These are phyloP conservation scores for Psilocybe sp. DNA, from an alignment of 768 basidiomycete species.

Conservation along the genomic window DNA sequence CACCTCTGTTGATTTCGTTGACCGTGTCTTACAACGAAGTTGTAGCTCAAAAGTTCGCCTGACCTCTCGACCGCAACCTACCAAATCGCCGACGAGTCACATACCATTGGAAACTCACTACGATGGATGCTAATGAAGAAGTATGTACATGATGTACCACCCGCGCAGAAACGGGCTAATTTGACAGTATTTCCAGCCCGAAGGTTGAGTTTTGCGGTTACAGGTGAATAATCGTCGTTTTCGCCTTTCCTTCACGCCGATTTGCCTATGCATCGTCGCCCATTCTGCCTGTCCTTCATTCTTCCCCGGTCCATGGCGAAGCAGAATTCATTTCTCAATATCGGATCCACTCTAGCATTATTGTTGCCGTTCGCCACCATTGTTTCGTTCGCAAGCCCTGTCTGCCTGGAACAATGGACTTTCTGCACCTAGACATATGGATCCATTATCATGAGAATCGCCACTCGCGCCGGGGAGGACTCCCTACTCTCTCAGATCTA, in stretches of 20 bases:
- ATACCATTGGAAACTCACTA: slow-evolving; percentile 93
- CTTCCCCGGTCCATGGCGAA: too few relatives aligned
- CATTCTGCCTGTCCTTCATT: not conserved
- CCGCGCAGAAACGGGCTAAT: not conserved
- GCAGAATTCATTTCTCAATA: too few relatives aligned
- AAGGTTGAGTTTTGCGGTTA: slow-evolving; percentile 99
- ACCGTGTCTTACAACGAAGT: slow-evolving; percentile 19
- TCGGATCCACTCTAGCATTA: too few relatives aligned
- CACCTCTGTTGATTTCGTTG: slow-evolving; percentile 6
- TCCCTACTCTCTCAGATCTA: too few relatives aligned
- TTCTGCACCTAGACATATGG: too few relatives aligned
- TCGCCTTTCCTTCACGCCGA: not conserved
- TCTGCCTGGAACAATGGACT: too few relatives aligned
- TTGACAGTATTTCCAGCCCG: slow-evolving; percentile 50
- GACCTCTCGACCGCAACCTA: slow-evolving; percentile 90
- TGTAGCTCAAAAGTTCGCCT: slow-evolving; percentile 79
- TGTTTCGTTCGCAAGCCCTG: too few relatives aligned
- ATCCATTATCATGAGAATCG: too few relatives aligned
- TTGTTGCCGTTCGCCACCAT: too few relatives aligned
- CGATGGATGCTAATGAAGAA: slow-evolving; percentile 99
- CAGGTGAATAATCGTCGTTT: slow-evolving; percentile 47
- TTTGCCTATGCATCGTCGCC: slow-evolving; percentile 1
- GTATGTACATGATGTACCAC: slow-evolving; percentile 40
- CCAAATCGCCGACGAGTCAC: slow-evolving; percentile 90
- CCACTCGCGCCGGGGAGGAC: too few relatives aligned